Conservation (phyloP, 352 stramenopile species). For the Peronospora belbahrii region DNA sequence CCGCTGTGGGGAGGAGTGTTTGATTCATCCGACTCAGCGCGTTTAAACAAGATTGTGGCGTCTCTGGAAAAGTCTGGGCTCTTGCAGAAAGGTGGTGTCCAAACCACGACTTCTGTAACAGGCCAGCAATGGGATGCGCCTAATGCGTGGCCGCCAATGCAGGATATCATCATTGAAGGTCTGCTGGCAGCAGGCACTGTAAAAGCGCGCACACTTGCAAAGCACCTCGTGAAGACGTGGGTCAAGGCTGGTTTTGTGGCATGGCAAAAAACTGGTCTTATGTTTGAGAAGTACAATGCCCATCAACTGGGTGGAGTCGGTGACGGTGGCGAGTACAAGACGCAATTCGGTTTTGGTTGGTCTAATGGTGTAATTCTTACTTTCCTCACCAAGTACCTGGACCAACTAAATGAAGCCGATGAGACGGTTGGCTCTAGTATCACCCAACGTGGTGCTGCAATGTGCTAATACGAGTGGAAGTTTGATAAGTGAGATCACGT, state of each 20-base stretch:
- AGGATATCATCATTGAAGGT: conserved; percentile 75
- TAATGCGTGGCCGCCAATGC: conserved; percentile 78
- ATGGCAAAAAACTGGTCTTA: conserved; percentile 60
- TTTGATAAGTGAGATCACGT: too few relatives aligned
- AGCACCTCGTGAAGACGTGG: conserved; percentile 49
- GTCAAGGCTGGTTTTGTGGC: conserved; percentile 49
- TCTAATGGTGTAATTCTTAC: conserved; percentile 78
- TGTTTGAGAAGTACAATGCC: conserved; percentile 89
- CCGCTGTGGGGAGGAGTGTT: conserved; percentile 73
- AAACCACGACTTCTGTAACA: conserved; percentile 57
- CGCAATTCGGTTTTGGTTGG: conserved; percentile 84
- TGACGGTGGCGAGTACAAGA: conserved; percentile 78
- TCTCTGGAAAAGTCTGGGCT: conserved; percentile 50
- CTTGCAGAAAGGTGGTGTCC: conserved; percentile 50
- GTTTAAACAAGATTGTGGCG: conserved; percentile 33
- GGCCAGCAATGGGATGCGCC: conserved; percentile 84
- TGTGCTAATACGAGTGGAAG: too few relatives aligned
- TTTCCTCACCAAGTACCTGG: conserved; percentile 65
- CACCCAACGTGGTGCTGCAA: neutral
- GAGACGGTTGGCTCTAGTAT: neutral
- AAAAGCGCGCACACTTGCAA: conserved; percentile 36
- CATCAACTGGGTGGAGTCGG: conserved; percentile 49
- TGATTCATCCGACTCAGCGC: conserved; percentile 30
- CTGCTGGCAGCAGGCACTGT: conserved; percentile 35
- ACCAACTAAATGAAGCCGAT: conserved; percentile 10